Evolutionary conservation across 2,329 filamentous ascomycete species (phyloP), one percentile per base, ranked within the genome.

Genomic region (Paecilomyces sp.): DNA sequence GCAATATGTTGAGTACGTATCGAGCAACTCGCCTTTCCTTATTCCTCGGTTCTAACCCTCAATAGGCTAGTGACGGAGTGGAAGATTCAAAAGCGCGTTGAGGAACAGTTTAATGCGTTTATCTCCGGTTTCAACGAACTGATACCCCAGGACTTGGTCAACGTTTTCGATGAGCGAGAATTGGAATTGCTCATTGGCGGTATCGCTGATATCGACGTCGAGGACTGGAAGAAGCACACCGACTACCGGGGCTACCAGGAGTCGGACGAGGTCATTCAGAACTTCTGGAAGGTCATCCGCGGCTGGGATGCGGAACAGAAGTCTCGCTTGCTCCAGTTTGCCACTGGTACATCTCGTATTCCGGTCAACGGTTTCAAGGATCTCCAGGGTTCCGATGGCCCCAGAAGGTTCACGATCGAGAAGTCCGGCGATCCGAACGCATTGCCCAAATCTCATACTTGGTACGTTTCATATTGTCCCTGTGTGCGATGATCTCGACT

Each of bases 201-300:
- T 83, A 99, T 99, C 68, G 94, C 94, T n/a, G 94, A 99, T 77
- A 99, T 99, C 67, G 94, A 99, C 71, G 93, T 99, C 15, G 94
- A 99, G 62, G 94, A 99, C 77, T 99, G 94, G 94, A 97, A 99
- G 88, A 99, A 99, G 82, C 94, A 99, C 79, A 99, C 94, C 54
- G 94, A 99, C 73, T 99, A 99, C 77, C 89, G 94, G 68, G 94
- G 94, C 58, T 99, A 99, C 83, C 97, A 95, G 9, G 94, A 99
- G 78, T 92, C 88, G 60, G 94, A 99, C 69, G 91, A 97, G 72
- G 94, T 99, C 28, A 94, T 99, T 66, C 90, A 95, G 76, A 92
- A 95, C 81, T 99, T 99, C 84, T 99, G 94, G 94, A 92, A 96
- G 82, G 82, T 85, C 61, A 94, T 99, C 65, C 88, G 93, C 66